Conservation (phyloP, 495 filamentous ascomycete species). For the Hyaloscypha variabilis region DNA sequence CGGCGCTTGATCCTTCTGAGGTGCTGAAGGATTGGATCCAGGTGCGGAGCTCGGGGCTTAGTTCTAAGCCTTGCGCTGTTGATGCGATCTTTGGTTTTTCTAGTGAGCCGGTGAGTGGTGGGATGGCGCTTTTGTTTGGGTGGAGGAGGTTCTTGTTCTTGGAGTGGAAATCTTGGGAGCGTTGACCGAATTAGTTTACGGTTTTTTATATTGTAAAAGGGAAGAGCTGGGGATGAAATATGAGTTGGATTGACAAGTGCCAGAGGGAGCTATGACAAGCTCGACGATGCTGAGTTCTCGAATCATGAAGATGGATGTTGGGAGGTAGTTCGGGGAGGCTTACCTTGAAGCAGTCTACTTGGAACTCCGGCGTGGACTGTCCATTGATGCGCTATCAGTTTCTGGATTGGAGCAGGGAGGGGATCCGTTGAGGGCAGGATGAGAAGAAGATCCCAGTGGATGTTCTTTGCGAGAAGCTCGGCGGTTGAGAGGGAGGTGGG, state of each 20-base stretch:
- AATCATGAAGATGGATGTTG: too few species aligned
- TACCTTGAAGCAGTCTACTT: constrained; percentile 51
- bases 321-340: too few species aligned
- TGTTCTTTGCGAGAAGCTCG: constrained; percentile 46
- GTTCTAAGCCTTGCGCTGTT: constrained; percentile 56
- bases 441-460: constrained; percentile 60
- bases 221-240: too few species aligned
- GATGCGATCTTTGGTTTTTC: constrained; percentile 34
- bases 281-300: too few species aligned
- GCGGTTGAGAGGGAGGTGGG: constrained; percentile 50
- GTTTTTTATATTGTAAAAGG: too few species aligned
- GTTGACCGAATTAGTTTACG: too few species aligned
- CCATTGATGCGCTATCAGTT: constrained; percentile 43
- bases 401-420: constrained; percentile 42
- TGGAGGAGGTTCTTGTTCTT: constrained; percentile 51
- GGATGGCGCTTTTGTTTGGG: constrained; percentile 35
- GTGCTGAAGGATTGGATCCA: constrained; percentile 47
- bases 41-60: constrained; percentile 48
- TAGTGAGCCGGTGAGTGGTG: constrained; percentile 41
- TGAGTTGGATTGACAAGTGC: too few species aligned
- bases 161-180: constrained; percentile 42
- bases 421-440: constrained; percentile 43
- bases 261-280: too few species aligned
- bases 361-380: constrained; percentile 58
- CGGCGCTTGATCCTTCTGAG: constrained; percentile 44